Evolutionary conservation across 495 filamentous ascomycete genomes (phyloP), one percentile per base, ranked within the genome.

Genomic region (Hypoxylon perforatum): DNA sequence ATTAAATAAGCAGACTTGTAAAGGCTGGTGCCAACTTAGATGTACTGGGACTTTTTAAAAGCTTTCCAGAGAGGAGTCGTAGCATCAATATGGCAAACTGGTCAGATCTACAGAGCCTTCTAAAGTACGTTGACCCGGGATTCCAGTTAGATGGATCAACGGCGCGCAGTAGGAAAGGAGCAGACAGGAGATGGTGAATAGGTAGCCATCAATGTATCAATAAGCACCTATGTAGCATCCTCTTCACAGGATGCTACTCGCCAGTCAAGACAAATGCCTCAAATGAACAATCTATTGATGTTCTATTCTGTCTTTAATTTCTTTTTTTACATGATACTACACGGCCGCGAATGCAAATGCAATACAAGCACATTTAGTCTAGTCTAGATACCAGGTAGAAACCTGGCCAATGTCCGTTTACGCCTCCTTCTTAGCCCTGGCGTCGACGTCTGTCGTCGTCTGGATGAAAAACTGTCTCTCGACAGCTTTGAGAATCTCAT

Each of bases 401-500:
- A 35, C 54, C 19, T 42, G 30, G 30, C 67, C 48, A 65, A 63
- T 45, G 23, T 35, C 45, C 21, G 7, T 17, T 56, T 72, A 77
- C 50, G 63, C 56, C 19, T 83, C 74, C 70, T 84, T 84, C 76
- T 83, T 83, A 7, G 63, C 66, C 69, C 78, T 75, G 5, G 67
- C 42, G 41, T 57, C 56, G 28, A 63, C 51, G n/a, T 47, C 59
- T 2, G 67, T 55, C 22, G 69, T 73, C 52, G 60, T 79, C 47
- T 81, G 75, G n/a, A 83, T 75, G 63, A 84, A 84, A 59, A 81
- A 80, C 47, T 81, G 81, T 67, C 95, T 85, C 80, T 99, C 95
- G 1, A 88, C 69, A 30, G 89, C 84, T 78, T 99, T 99, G 51
- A 99, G 86, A 14, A 83, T 77, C 76, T 99, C 95, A 65, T 99